Percentiles rank a stretch among this genome's conserved stretches.
These are phyloP conservation scores for Phlegmacium glaucopus DNA, from an alignment of 768 basidiomycete species.

Conservation along the genomic window DNA sequence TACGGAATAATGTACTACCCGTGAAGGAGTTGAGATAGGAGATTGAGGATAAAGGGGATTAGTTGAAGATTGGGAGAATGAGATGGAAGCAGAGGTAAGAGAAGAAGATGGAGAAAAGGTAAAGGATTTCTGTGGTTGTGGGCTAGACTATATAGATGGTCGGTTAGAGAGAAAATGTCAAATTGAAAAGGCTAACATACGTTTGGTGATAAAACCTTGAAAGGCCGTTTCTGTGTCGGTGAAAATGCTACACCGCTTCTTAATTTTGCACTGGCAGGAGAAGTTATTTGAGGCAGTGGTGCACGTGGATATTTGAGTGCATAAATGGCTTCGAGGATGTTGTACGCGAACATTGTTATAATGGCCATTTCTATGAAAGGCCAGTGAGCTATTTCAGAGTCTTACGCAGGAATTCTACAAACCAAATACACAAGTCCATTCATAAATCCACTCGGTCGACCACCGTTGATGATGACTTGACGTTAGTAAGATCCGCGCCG, in stretches of 20 bases:
- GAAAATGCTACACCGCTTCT: slow-evolving; percentile 14
- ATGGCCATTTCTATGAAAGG: slow-evolving; percentile 29
- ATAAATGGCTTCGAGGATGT: slow-evolving; percentile 37
- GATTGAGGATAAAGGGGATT: slow-evolving; percentile 31
- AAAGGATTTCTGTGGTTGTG: slow-evolving; percentile 42
- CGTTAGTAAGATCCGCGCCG: slow-evolving; percentile 24
- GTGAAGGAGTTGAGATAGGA: slow-evolving; percentile 38
- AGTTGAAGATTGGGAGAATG: slow-evolving; percentile 11
- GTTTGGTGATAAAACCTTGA: slow-evolving; percentile 39
- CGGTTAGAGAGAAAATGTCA: not conserved
- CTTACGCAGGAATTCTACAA: too few species aligned
- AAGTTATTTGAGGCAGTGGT: slow-evolving; percentile 28
- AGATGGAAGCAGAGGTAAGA: slow-evolving; percentile 22
- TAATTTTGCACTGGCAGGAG: slow-evolving; percentile 29
- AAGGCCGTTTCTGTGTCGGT: slow-evolving; percentile 32
- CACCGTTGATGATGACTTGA: slow-evolving; percentile 24
- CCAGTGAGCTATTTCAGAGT: too few species aligned
- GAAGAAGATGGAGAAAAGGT: slow-evolving; percentile 35
- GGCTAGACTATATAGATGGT: slow-evolving; percentile 29
- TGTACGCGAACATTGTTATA: slow-evolving; percentile 32
- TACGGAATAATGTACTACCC: slow-evolving; percentile 33
- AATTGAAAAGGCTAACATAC: slow-evolving; percentile 20
- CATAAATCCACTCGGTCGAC: slow-evolving; percentile 33
- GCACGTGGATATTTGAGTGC: slow-evolving; percentile 43
- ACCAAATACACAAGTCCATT: slow-evolving; percentile 39